Evolutionary conservation across 1,284 basidiomycete genomes (phyloP).

Genomic region (Clitocybe nebularis): DNA sequence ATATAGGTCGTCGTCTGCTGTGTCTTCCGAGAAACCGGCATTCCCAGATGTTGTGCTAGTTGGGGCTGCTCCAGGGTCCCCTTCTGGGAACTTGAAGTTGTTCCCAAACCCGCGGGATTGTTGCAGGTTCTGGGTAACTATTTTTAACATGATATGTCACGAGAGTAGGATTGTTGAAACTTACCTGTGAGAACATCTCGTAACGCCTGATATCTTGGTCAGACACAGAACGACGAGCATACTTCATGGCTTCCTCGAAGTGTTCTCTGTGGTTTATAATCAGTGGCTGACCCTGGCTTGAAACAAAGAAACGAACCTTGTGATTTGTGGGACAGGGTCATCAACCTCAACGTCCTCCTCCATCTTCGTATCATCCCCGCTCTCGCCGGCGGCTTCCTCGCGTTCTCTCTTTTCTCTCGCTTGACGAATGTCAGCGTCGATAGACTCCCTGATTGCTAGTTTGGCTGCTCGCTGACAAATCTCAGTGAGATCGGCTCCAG

Average conservation of each 20-base stretch:
- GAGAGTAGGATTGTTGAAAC: constrained; percentile 18
- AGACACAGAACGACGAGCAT: constrained; percentile 86
- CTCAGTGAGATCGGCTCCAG: constrained; percentile 98
- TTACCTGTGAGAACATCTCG: constrained; percentile 83
- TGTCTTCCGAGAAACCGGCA: constrained; percentile 76
- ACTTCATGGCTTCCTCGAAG: constrained; percentile 98
- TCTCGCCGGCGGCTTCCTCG: constrained; percentile 66
- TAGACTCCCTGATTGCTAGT: constrained; percentile 92
- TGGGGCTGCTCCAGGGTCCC: constrained; percentile 42
- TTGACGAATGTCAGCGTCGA: constrained; percentile 86
- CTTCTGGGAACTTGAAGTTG: constrained; percentile 97
- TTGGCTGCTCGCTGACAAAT: constrained; percentile 98
- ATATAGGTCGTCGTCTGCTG: constrained; percentile 86
- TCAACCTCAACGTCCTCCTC: constrained; percentile 68
- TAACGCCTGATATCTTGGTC: constrained; percentile 95
- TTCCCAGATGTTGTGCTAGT: constrained; percentile 56
- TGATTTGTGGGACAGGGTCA: constrained; percentile 97
- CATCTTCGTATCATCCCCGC: constrained; percentile 72
- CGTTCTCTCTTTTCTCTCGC: constrained; percentile 81
- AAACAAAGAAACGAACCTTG: constrained; percentile 45
- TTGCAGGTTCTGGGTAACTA: constrained; percentile 65
- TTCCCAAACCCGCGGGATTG: constrained; percentile 86
- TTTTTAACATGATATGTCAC: constrained; percentile 8
- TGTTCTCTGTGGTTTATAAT: constrained; percentile 55
- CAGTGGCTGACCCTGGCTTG: constrained; percentile 2